These are phyloP conservation scores for Claviceps sp. DNA, from an alignment of 2,329 filamentous ascomycete genomes.

Conservation along the genomic window DNA sequence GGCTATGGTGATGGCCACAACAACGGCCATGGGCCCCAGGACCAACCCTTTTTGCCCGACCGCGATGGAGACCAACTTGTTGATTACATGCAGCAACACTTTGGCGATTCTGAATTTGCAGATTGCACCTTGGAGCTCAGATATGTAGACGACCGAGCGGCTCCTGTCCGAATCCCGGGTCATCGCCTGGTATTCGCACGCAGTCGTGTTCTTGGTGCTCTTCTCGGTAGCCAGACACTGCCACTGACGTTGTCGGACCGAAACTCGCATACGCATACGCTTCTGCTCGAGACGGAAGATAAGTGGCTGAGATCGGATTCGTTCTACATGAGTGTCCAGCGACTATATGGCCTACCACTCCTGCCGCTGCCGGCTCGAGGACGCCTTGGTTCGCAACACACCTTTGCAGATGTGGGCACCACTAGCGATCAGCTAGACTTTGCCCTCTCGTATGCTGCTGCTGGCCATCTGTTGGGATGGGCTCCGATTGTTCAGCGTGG, in stretches of 20 bases:
- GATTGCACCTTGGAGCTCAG: constrained; percentile 35
- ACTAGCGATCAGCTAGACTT: constrained; percentile 34
- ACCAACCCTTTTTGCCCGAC: constrained; percentile 14
- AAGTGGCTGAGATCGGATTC: constrained; percentile 40
- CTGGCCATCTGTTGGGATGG: constrained; percentile 45
- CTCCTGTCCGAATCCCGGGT: constrained; percentile 31
- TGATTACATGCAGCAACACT: constrained; percentile 25
- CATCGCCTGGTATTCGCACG: constrained; percentile 44
- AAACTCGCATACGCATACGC: constrained; percentile 15
- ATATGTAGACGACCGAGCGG: constrained; percentile 25
- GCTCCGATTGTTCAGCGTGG: constrained; percentile 42
- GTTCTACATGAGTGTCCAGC: constrained; percentile 43
- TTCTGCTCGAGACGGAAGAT: constrained; percentile 34
- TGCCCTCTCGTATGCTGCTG: constrained; percentile 51
- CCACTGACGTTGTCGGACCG: constrained; percentile 17
- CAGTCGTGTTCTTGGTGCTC: constrained; percentile 23
- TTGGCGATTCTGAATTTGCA: constrained; percentile 18
- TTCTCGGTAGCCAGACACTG: constrained; percentile 15
- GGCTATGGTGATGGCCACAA: too few species aligned
- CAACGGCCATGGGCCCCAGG: constrained; percentile 14
- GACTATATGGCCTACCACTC: constrained; percentile 42
- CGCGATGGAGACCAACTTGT: constrained; percentile 25
- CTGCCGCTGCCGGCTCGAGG: constrained; percentile 22
- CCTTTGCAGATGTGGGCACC: constrained; percentile 24
- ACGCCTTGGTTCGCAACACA: constrained; percentile 13